phyloP scores from a whole-genome alignment of 2,329 filamentous ascomycete genomes.

The Aphanoascus verrucosus region DNA sequence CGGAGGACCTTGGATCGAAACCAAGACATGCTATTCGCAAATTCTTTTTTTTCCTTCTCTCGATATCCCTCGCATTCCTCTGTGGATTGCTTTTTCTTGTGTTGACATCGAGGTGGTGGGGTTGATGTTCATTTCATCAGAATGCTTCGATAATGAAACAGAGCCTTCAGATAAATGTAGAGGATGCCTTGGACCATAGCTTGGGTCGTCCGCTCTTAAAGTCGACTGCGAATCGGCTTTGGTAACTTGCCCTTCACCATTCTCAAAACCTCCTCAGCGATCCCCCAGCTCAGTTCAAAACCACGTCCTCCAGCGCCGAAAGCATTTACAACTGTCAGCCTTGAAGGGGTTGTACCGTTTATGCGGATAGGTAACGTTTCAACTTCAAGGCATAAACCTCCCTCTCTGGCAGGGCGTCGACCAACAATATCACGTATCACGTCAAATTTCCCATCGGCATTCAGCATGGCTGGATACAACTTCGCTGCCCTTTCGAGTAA shows the following conservation, averaged over 20 bases:
- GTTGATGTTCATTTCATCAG: not conserved
- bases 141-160: not conserved
- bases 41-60: constrained; percentile 9
- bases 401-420: constrained; percentile 36
- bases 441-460: constrained; percentile 30
- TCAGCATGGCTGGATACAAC: constrained; percentile 32
- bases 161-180: not conserved
- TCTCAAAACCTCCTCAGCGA: constrained; percentile 42
- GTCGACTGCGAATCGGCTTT: not conserved
- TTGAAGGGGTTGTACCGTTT: constrained; percentile 3
- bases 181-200: not conserved
- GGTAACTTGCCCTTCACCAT: constrained; percentile 27
- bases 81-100: not conserved
- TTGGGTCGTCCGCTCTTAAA: not conserved
- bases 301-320: constrained; percentile 54
- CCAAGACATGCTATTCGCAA: constrained; percentile 15
- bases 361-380: constrained; percentile 29
- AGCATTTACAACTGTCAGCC: constrained; percentile 39
- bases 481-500: constrained; percentile 38
- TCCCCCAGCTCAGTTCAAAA: constrained; percentile 51
- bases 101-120: not conserved
- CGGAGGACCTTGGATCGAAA: constrained; percentile 26
- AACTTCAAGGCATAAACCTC: constrained; percentile 44
- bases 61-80: not conserved
- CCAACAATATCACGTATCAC: constrained; percentile 40